Evolutionary conservation across 2,329 filamentous ascomycete genomes (phyloP).

Genomic region (Penicillium sp.): DNA sequence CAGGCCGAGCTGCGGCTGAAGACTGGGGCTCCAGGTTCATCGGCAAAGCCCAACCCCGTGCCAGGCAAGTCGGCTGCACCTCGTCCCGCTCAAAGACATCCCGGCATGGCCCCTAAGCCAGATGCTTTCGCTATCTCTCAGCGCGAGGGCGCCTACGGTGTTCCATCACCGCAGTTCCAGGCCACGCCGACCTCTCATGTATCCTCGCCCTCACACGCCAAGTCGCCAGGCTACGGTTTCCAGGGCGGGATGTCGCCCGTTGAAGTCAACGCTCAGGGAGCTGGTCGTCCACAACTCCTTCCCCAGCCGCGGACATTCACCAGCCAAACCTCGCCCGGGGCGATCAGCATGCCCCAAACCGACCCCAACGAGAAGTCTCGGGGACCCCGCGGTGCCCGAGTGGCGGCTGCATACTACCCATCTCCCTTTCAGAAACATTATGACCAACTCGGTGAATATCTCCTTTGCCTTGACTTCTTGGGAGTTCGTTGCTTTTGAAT

Average conservation of each 20-base stretch:
- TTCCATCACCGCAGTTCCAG: slow-evolving; percentile 71
- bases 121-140: slow-evolving; percentile 52
- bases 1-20: slow-evolving; percentile 93
- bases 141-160: slow-evolving; percentile 42
- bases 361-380: slow-evolving; percentile 39
- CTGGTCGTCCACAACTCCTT: slow-evolving; percentile 51
- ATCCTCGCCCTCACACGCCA: slow-evolving; percentile 64
- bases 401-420: slow-evolving; percentile 68
- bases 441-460: slow-evolving; percentile 86
- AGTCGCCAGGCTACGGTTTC: slow-evolving; percentile 62
- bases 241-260: slow-evolving; percentile 65
- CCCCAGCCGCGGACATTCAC: slow-evolving; percentile 39
- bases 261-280: slow-evolving; percentile 57
- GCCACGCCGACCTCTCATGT: slow-evolving; percentile 80
- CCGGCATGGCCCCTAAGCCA: slow-evolving; percentile 73
- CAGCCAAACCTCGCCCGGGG: slow-evolving; percentile 35
- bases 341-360: slow-evolving; percentile 40
- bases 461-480: slow-evolving; percentile 49
- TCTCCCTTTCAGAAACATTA: slow-evolving; percentile 92
- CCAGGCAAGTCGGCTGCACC: slow-evolving; percentile 72
- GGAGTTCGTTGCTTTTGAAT: neutral
- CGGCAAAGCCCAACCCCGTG: slow-evolving; percentile 66
- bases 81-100: slow-evolving; percentile 71
- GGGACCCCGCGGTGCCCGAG: slow-evolving; percentile 34
- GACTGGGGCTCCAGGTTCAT: slow-evolving; percentile 76